Evolutionary conservation across 192 early-diverging fungal genomes (phyloP), one percentile per base, ranked within the genome.

Genomic region (Coemansia sp.): DNA sequence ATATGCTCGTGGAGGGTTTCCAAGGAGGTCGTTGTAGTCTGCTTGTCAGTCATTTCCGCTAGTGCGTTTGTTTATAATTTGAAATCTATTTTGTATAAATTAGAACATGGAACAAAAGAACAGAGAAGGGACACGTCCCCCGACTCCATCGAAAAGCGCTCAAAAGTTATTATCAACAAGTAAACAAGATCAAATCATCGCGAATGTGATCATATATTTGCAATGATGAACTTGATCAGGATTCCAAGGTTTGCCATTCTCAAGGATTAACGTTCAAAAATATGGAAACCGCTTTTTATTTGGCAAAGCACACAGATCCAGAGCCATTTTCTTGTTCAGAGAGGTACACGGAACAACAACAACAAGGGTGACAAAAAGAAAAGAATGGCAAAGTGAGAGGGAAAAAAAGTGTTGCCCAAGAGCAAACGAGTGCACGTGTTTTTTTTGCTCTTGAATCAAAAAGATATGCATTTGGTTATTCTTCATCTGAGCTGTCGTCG

Each of bases 401-500:
- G 30, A 49, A 49, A 49, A 49, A 41, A 20, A 6, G 12, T 41
- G 39, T 41, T 1, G 7, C 39, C 39, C 7, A 41, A 12, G 39
- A 12, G 7, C 39, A 41, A 41, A 41, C 30, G 30, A 30, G 30
- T 30, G 30, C 30, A 30, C 30, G 3, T 30, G 30, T 30, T 30
- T 30, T 8, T 41, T 18, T 14, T 5, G 14, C 15, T 46, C 44
- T 18, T 5, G 20, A 53, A 26, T 10, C 4, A 15, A 53, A 26
- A 53, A 53, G 12, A 33, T 30, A 57, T 52, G 24, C 23, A 36
- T 24, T 30, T 30, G 4, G 21, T 41, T 83, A 86, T 34, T 86
- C 85, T 59, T 86, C 85, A 61, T 86, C 85, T 2, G 85, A 86
- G 63, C 75, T 84, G 57, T 83, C 81, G 52, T 83, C 72, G 43